These are phyloP conservation scores for Trichaptum fuscoviolaceum DNA, from an alignment of 768 basidiomycete species.

Conservation along the genomic window DNA sequence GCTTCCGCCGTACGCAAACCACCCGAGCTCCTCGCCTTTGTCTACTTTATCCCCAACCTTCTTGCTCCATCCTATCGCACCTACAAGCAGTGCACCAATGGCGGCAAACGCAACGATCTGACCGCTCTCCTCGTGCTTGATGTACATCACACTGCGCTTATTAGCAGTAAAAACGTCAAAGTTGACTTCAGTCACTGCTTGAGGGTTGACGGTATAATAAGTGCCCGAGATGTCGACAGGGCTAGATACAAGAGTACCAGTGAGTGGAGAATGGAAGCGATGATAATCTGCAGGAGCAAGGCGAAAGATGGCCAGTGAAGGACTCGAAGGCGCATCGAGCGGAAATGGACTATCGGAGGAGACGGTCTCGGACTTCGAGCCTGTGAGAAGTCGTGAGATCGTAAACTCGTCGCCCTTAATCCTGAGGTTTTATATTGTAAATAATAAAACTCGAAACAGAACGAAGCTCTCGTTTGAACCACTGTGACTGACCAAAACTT, in stretches of 20 bases:
- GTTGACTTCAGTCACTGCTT: conserved; percentile 63
- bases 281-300: conserved; percentile 82
- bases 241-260: conserved; percentile 42
- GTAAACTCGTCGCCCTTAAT: conserved; percentile 70
- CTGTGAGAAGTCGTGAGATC: conserved; percentile 49
- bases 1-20: conserved; percentile 73
- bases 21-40: conserved; percentile 63
- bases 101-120: conserved; percentile 62
- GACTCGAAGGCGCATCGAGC: conserved; percentile 31
- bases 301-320: conserved; percentile 60
- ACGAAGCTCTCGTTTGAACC: neutral
- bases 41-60: conserved; percentile 45
- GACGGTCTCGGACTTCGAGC: conserved; percentile 25
- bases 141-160: conserved; percentile 48
- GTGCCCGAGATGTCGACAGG: conserved; percentile 45
- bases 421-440: conserved; percentile 24
- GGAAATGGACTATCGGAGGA: conserved; percentile 34
- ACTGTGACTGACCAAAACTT: conserved; percentile 53
- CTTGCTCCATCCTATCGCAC: conserved; percentile 64
- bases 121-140: conserved; percentile 42
- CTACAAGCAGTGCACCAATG: conserved; percentile 79
- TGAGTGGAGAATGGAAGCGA: conserved; percentile 69
- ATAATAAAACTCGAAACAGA: no score
- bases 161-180: conserved; percentile 66
- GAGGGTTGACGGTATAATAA: conserved; percentile 74